A percentile compares a stretch with the other conserved stretches of the same genome.
Evolutionary conservation across 139 green algal species (phyloP).

Genomic region (Pseudopediastrum boryanum): DNA sequence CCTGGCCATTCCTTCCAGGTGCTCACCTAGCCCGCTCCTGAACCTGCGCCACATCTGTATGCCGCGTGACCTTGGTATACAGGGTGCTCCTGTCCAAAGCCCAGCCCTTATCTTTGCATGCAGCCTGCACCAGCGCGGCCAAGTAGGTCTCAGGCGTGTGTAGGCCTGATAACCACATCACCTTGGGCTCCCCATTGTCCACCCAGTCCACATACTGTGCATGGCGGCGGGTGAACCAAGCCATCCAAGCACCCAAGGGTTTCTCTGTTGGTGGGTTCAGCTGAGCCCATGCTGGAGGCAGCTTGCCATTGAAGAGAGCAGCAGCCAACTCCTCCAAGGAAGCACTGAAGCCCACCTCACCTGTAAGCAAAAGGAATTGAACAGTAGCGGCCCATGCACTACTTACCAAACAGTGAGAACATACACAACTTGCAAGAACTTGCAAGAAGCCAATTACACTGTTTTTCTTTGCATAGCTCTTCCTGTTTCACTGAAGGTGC

Average conservation of each 20-base stretch:
- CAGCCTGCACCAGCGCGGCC: conserved; percentile 83
- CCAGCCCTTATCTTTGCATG: conserved; percentile 84
- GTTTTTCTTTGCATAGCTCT: no score
- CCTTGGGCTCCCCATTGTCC: conserved; percentile 75
- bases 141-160: conserved; percentile 91
- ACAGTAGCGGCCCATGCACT: no score
- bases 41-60: conserved; percentile 47
- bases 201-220: conserved; percentile 71
- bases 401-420: background rate
- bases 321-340: conserved; percentile 76
- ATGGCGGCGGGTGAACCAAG: conserved; percentile 78
- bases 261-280: conserved; percentile 83
- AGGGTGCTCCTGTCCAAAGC: conserved; percentile 83
- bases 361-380: no score
- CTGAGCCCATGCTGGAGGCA: conserved; percentile 77
- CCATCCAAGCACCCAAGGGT: conserved; percentile 80
- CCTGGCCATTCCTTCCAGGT: no score
- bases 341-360: conserved; percentile 83
- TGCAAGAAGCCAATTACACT: no score
- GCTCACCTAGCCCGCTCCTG: conserved; percentile 40
- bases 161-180: conserved; percentile 87
- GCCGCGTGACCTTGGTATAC: conserved; percentile 81
- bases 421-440: background rate
- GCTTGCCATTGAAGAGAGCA: conserved; percentile 78
- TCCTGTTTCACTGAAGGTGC: no score